Base-by-base conservation (phyloP, 1,139 yeast species). In the Waltiozyma sp. region DNA sequence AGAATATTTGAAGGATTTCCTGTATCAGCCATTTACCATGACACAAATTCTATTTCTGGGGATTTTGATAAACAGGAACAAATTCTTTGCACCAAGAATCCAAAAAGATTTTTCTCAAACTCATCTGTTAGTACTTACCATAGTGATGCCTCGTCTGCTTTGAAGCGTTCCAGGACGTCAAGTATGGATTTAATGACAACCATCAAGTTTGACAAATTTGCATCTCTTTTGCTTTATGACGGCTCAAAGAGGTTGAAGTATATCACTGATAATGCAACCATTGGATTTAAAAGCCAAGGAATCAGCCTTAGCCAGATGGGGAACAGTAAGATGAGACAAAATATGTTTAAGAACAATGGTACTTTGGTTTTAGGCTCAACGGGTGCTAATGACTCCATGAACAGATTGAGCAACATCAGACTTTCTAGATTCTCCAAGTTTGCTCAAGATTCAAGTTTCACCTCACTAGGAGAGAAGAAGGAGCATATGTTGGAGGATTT, bases 171-270 rank as follows among this genome's bases (percentile, higher is more conserved):
- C 18, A 33, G 19, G 34, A 24, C 15, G 19, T 9, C 21, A 8
- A 7, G n/a, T n/a, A n/a, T 4, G 38, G 19, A 33, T 36, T 7
- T 33, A 35, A 44, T 38, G 13, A 42, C 45, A 10, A 50, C 46
- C 4, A 50, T 54, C 21, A 49, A 46, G 36, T 54, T 55, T 44
- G 53, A 50, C 31, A 41, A 45, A 14, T 52, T 52, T 43, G 50
- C 58, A 1, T 44, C 49, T 7, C 45, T 55, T 9, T 41, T 53
- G n/a, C 43, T 54, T 11, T 55, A 54, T 45, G 51, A 55, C 44
- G 51, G 51, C 9, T 45, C 49, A 1, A 43, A 47, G 14, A 42
- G 47, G 7, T 43, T 51, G 34, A 43, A 42, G 15, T 28, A 11
- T 4, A 24, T 16, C 15, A 36, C 19, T 16, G 19, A 38, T 19